Conservation (phyloP, 805 yeast genomes). For the Wickerhamomyces hampshirensis region DNA sequence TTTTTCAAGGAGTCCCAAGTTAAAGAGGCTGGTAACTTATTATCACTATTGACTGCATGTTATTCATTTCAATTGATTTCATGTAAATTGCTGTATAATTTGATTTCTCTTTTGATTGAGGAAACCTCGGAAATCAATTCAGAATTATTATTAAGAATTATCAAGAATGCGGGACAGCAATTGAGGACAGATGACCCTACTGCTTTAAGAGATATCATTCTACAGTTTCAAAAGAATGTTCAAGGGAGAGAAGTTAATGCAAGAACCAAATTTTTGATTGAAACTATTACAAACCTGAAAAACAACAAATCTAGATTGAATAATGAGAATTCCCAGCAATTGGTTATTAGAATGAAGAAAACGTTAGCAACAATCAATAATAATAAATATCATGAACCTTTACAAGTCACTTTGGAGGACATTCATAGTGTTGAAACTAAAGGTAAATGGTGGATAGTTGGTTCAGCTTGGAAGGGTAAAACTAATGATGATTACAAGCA, state of each 20-base stretch:
- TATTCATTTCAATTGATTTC: conserved; percentile 77
- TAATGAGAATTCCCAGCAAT: conserved; percentile 45
- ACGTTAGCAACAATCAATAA: conserved; percentile 48
- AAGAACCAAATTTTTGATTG: conserved; percentile 78
- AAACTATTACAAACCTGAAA: conserved; percentile 78
- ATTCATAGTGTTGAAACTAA: conserved; percentile 68
- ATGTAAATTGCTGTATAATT: conserved; percentile 70
- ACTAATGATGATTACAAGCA: conserved; percentile 21
- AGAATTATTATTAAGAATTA: conserved; percentile 67
- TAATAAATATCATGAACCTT: conserved; percentile 57
- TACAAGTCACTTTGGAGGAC: conserved; percentile 80
- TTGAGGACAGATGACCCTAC: conserved; percentile 87
- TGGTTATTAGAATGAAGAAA: conserved; percentile 58
- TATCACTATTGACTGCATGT: conserved; percentile 70
- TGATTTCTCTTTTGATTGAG: conserved; percentile 49
- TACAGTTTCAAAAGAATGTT: conserved; percentile 40
- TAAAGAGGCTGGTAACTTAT: conserved; percentile 58
- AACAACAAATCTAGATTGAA: conserved; percentile 69
- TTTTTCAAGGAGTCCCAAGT: conserved; percentile 34
- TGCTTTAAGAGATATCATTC: conserved; percentile 74
- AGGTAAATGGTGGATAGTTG: conserved; percentile 99
- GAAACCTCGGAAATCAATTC: conserved; percentile 67
- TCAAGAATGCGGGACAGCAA: conserved; percentile 76
- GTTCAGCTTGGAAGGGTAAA: conserved; percentile 93
- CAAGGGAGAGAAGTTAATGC: conserved; percentile 40